Evolutionary conservation across 2,329 filamentous ascomycete genomes (phyloP).

Genomic region (Aulographum hederae): DNA sequence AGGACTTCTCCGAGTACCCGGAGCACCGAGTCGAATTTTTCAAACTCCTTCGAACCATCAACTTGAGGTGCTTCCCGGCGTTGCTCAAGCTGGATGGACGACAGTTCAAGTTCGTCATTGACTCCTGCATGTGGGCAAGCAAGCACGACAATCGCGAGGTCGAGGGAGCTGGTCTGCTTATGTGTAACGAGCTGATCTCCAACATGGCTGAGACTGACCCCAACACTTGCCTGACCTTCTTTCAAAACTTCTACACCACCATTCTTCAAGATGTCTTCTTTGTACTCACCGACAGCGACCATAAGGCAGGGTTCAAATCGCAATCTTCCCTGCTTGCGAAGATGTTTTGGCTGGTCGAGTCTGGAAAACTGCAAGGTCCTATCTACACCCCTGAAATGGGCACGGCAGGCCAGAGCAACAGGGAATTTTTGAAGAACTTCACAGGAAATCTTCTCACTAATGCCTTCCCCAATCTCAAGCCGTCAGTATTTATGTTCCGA

Average conservation of each 20-base stretch:
- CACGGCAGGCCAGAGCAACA: slow-evolving; percentile 66
- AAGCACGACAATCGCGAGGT: slow-evolving; percentile 99
- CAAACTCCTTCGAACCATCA: slow-evolving; percentile 88
- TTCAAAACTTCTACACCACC: slow-evolving; percentile 90
- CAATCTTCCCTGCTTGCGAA: slow-evolving; percentile 85
- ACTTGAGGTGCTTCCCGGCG: slow-evolving; percentile 90
- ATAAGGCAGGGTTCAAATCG: slow-evolving; percentile 98
- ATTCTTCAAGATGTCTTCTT: slow-evolving; percentile 98
- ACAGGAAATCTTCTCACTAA: slow-evolving; percentile 69
- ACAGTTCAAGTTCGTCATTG: slow-evolving; percentile 98
- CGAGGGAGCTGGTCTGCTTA: slow-evolving; percentile 86
- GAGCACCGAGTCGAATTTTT: slow-evolving; percentile 99
- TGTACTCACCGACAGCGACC: slow-evolving; percentile 89
- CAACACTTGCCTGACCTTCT: slow-evolving; percentile 81
- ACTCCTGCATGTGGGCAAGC: slow-evolving; percentile 99
- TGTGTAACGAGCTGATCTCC: slow-evolving; percentile 93
- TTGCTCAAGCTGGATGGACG: slow-evolving; percentile 85
- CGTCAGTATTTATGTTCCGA: slow-evolving; percentile 39
- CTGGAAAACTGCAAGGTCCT: slow-evolving; percentile 78
- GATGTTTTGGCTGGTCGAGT: slow-evolving; percentile 90
- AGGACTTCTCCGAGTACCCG: slow-evolving; percentile 97
- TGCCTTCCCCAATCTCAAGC: slow-evolving; percentile 83
- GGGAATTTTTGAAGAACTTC: slow-evolving; percentile 77
- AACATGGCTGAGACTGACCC: slow-evolving; percentile 90
- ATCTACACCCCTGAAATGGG: slow-evolving; percentile 79